Evolutionary conservation across 805 yeast species (phyloP), one percentile per base, ranked within the genome.

Genomic region (Starmera caribaea): DNA sequence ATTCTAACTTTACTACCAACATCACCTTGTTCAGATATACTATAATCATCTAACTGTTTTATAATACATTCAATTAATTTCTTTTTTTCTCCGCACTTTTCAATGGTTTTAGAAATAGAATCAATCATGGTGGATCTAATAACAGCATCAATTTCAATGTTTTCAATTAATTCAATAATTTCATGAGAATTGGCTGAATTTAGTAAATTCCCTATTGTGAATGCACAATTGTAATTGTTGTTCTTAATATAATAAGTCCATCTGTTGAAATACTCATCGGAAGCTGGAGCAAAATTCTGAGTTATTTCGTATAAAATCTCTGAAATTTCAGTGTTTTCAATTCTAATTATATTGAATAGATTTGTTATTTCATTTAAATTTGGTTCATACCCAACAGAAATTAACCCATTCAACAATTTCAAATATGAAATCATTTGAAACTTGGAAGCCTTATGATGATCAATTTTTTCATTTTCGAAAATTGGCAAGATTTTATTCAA

Each of bases 1-100:
- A 54, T 45, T 36, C 97, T 63, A 1, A 87, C 72, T 49, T 76
- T 71, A 36, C 85, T 74, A 2, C 97, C 97, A n/a, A 88, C 89
- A 61, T 89, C 97, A 9, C 97, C 97, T 51, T 85, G 82, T 24
- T 75, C 74, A 0, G 90, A 83, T 2, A 73, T 62, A 0, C 95
- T 75, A 55, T 88, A 87, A 50, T 89, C 96, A 45, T 81, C 79
- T 12, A 90, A 57, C 29, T 74, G 71, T 2, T 45, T 46, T 1
- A 70, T 34, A 5, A 68, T 27, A 5, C 4, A 4, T 5, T 12
- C 34, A 49, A 34, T 1, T 8, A 29, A 2, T 3, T 12, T 1
- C 30, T 24, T 8, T 26, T 13, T 8, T 26, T 13, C 1, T 39
- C 30, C 2, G 41, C 29, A 15, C 24, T 7, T 8, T 12, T 4